Conservation (phyloP, 306 rosid genomes). For the Fragaria nilgerrensis region DNA sequence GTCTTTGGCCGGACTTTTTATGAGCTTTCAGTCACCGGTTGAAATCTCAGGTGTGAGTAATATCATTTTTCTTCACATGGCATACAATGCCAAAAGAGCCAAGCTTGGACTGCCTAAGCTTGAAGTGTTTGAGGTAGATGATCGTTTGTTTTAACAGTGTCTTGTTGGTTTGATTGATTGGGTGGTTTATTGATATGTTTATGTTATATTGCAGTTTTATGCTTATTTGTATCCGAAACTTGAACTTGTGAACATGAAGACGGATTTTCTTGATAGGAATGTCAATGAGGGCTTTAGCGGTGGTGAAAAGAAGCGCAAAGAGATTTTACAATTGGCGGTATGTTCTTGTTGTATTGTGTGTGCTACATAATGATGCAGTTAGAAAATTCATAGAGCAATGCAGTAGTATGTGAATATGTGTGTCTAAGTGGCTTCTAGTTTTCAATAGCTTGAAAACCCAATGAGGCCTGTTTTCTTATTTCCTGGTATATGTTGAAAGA, state of each 20-base stretch:
- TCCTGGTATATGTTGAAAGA: background rate
- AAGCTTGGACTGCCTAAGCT: conserved; percentile 79
- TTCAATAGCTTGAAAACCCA: background rate
- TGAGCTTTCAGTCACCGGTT: conserved; percentile 93
- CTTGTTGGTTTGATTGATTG: background rate
- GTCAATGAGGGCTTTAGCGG: conserved; percentile 98
- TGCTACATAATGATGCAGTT: too few species aligned
- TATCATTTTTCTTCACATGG: conserved; percentile 81
- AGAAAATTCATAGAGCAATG: background rate
- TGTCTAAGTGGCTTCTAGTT: background rate
- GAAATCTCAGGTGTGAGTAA: conserved; percentile 91
- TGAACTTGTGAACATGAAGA: conserved; percentile 84
- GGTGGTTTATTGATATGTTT: conserved; percentile 11
- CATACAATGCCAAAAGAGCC: conserved; percentile 78
- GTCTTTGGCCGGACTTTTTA: conserved; percentile 81
- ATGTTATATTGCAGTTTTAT: conserved; percentile 61
- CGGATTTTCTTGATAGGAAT: conserved; percentile 85
- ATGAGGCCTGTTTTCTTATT: background rate
- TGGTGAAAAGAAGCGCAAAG: conserved; percentile 91
- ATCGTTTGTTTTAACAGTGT: background rate
- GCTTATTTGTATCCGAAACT: conserved; percentile 74
- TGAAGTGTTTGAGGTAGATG: conserved; percentile 75
- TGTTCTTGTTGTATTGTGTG: background rate
- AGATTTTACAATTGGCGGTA: conserved; percentile 88
- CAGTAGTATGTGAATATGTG: background rate